Evolutionary conservation across 352 stramenopile genomes (phyloP).

Genomic region (Phytophthora lateralis): DNA sequence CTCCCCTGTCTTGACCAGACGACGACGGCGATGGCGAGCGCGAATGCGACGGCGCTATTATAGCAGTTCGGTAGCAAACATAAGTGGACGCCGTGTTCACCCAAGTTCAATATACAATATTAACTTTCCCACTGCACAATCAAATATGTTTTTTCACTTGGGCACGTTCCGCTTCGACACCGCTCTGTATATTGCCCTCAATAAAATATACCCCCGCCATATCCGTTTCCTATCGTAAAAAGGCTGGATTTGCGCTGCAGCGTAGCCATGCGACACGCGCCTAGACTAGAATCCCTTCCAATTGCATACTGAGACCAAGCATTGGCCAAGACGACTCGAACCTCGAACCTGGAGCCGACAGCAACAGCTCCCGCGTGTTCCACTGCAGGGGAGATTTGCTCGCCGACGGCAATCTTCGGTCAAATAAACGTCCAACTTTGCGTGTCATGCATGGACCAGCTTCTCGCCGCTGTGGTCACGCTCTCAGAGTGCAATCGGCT

Average conservation of each 20-base stretch:
- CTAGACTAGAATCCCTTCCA: constrained; percentile 8
- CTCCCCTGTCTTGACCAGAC: not conserved
- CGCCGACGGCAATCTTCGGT: too few species aligned
- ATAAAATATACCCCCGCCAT: not conserved
- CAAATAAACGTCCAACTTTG: too few species aligned
- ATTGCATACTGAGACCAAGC: constrained; percentile 8
- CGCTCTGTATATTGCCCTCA: not conserved
- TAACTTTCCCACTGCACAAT: constrained; percentile 2
- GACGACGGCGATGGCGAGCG: too few species aligned
- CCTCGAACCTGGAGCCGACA: not conserved
- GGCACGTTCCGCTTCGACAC: not conserved
- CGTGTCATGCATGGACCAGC: too few species aligned
- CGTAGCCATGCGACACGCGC: constrained; percentile 15
- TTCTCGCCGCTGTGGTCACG: not conserved
- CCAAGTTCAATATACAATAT: constrained; percentile 1
- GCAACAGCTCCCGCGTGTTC: too few species aligned
- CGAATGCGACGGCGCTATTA: not conserved
- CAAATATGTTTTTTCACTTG: not conserved
- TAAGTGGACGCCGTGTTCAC: constrained; percentile 7
- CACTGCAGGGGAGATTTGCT: too few species aligned
- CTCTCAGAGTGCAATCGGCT: constrained; percentile 9
- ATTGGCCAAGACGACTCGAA: constrained; percentile 1
- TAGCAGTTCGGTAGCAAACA: not conserved
- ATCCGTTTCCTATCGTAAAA: not conserved
- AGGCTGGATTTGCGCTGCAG: not conserved